phyloP scores from a whole-genome alignment of 441 rosid species.

The Populus hybrid region DNA sequence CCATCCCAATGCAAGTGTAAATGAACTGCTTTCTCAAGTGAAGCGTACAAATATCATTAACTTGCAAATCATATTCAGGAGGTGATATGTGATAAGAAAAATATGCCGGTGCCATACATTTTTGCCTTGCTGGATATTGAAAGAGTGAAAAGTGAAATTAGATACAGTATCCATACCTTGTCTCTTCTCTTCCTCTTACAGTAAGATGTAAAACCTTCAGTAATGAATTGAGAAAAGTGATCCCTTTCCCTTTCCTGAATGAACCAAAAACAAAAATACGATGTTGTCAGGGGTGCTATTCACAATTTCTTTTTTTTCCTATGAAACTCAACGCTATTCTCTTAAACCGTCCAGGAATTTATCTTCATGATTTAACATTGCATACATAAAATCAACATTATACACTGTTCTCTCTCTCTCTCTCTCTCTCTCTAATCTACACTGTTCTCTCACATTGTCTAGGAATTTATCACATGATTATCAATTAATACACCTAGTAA shows the following conservation, averaged over 20 bases:
- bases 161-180: slow-evolving; percentile 50
- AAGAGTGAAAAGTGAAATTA: not conserved
- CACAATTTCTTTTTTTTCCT: not conserved
- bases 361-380: not conserved
- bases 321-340: not conserved
- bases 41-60: not conserved
- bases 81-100: not conserved
- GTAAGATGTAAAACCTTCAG: no score
- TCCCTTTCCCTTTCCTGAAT: slow-evolving; percentile 90
- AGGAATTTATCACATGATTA: not conserved
- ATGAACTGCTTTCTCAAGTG: not conserved
- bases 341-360: not conserved
- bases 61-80: not conserved
- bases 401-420: no score
- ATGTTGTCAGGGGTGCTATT: not conserved
- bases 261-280: not conserved
- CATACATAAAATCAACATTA: not conserved
- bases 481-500: not conserved
- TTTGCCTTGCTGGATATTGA: not conserved
- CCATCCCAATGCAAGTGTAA: not conserved
- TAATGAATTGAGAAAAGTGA: slow-evolving; percentile 93
- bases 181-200: slow-evolving; percentile 99
- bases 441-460: not conserved
- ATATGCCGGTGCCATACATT: not conserved
- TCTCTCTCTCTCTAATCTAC: no score